These are phyloP conservation scores for Cordyceps tenuipes DNA, from an alignment of 2,329 filamentous ascomycete species.

Conservation along the genomic window DNA sequence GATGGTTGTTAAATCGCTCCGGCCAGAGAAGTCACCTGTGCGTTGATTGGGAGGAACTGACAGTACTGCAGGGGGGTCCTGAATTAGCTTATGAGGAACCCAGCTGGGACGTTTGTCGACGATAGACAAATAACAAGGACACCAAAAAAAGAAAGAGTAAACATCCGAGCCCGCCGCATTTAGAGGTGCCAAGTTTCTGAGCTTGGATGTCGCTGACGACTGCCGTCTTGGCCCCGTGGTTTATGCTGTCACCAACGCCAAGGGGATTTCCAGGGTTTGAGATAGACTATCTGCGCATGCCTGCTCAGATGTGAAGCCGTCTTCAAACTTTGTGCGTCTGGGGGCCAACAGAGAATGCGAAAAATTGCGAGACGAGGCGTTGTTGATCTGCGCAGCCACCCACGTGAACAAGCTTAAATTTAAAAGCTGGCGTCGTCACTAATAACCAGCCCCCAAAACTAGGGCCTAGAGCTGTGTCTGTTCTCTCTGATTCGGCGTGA, in stretches of 20 bases:
- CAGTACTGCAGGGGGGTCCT: too few relatives aligned
- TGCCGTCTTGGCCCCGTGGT: background rate
- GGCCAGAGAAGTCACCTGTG: too few relatives aligned
- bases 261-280: background rate
- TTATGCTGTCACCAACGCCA: background rate
- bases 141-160: background rate
- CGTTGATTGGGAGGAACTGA: too few relatives aligned
- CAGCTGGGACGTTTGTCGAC: background rate
- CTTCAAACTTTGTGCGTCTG: background rate
- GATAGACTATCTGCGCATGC: too few relatives aligned
- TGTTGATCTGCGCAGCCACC: background rate
- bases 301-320: too few relatives aligned
- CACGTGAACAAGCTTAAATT: background rate
- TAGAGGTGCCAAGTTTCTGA: background rate
- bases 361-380: background rate
- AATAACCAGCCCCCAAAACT: background rate
- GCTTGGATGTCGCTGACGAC: background rate
- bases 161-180: background rate
- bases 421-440: background rate
- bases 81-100: too few relatives aligned
- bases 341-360: too few relatives aligned
- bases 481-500: too few relatives aligned
- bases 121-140: background rate
- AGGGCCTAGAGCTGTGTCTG: background rate
- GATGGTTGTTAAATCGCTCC: too few relatives aligned